phyloP scores from a whole-genome alignment of 164 flowering plant species.

The Saururus chinensis region DNA sequence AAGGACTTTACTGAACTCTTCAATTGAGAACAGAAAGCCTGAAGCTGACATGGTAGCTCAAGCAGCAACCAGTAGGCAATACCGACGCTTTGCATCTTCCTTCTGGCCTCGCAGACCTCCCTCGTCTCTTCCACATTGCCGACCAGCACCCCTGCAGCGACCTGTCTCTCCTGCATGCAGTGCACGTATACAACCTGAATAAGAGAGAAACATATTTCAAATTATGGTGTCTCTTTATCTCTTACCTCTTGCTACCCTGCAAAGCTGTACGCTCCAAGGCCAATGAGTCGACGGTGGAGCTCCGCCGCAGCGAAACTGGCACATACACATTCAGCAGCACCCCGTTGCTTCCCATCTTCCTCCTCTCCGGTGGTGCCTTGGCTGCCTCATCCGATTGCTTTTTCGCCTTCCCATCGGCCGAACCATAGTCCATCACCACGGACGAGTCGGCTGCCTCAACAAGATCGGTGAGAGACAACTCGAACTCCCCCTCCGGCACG shows the following conservation, averaged over 20 bases:
- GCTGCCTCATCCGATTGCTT: not conserved
- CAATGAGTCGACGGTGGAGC: not conserved
- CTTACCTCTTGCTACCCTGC: not conserved
- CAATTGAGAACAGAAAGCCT: no score
- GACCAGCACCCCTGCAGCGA: not conserved
- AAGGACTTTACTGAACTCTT: no score
- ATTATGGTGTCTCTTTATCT: not conserved
- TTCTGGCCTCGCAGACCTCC: not conserved
- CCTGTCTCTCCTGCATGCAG: not conserved
- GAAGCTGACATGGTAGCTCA: no score
- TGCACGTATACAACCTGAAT: not conserved
- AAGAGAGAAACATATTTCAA: not conserved
- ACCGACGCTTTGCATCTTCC: no score
- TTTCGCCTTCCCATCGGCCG: not conserved
- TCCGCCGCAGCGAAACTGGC: not conserved
- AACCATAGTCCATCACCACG: not conserved
- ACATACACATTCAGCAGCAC: not conserved
- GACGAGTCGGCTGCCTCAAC: not conserved
- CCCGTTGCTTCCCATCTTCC: not conserved
- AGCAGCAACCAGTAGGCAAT: no score
- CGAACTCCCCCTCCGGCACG: constrained; percentile 4
- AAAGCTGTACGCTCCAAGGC: not conserved
- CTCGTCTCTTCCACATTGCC: not conserved
- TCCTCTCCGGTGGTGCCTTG: not conserved
- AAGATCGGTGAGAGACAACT: constrained; percentile 5